Conservation (phyloP, 805 yeast species). For the Yarrowia sp. region DNA sequence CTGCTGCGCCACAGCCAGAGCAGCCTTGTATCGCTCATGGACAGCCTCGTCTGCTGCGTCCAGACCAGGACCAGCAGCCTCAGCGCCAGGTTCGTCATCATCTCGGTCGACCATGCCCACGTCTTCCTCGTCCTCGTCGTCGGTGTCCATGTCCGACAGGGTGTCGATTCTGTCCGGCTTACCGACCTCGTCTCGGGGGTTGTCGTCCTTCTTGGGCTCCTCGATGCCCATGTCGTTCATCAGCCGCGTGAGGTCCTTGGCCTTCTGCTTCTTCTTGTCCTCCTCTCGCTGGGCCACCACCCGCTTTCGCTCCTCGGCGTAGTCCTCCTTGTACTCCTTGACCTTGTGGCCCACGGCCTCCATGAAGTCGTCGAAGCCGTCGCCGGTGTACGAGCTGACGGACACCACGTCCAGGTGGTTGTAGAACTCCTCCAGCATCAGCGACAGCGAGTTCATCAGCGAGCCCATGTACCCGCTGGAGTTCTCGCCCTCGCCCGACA, state of each 20-base stretch:
- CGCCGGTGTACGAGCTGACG: slow-evolving; percentile 92
- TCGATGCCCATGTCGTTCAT: slow-evolving; percentile 84
- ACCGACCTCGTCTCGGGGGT: slow-evolving; percentile 44
- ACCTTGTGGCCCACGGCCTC: slow-evolving; percentile 82
- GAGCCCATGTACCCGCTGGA: slow-evolving; percentile 93
- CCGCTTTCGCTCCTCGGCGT: slow-evolving; percentile 81
- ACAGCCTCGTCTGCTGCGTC: slow-evolving; percentile 41
- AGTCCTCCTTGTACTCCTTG: slow-evolving; percentile 79
- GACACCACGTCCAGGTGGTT: slow-evolving; percentile 87
- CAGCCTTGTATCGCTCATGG: slow-evolving; percentile 69
- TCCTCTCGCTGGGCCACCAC: slow-evolving; percentile 73
- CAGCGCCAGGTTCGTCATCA: slow-evolving; percentile 31
- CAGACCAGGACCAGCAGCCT: slow-evolving; percentile 30
- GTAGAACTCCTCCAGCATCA: slow-evolving; percentile 94
- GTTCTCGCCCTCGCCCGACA: slow-evolving; percentile 54
- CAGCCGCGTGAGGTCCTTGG: slow-evolving; percentile 63
- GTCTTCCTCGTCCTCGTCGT: slow-evolving; percentile 38
- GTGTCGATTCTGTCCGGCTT: slow-evolving; percentile 49
- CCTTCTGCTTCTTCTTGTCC: slow-evolving; percentile 68
- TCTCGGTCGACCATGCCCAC: slow-evolving; percentile 38
- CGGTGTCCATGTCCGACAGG: slow-evolving; percentile 52
- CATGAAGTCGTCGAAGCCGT: slow-evolving; percentile 88
- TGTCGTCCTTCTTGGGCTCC: slow-evolving; percentile 47
- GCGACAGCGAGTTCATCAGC: slow-evolving; percentile 87
- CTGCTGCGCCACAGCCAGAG: slow-evolving; percentile 43